These are phyloP conservation scores for Colletotrichum lupini DNA, from an alignment of 2,329 filamentous ascomycete species.

Conservation along the genomic window DNA sequence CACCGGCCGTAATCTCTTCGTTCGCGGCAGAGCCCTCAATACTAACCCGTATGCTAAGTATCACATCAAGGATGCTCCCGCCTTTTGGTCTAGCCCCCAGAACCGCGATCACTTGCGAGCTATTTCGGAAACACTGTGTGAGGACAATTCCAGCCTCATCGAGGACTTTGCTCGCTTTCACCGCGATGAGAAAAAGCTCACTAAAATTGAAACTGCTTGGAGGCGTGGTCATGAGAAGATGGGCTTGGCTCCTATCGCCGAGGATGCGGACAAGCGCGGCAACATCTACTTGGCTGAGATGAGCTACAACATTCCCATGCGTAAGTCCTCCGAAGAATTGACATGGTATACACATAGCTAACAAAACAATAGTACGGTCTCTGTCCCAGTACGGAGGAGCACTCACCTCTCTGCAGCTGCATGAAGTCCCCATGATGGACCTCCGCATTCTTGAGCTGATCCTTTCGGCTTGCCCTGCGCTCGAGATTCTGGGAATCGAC, in stretches of 20 bases:
- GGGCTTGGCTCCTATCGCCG: neutral
- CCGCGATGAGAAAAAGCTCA: neutral
- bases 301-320: conserved; percentile 6
- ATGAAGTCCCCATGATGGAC: conserved; percentile 41
- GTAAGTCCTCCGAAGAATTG: neutral
- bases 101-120: neutral
- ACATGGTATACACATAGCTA: neutral
- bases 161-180: neutral
- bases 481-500: conserved; percentile 40
- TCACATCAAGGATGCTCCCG: neutral
- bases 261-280: neutral
- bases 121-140: neutral
- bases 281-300: conserved; percentile 7
- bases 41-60: neutral
- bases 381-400: conserved; percentile 24
- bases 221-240: neutral
- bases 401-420: conserved; percentile 40
- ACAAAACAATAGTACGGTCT: conserved; percentile 15
- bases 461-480: conserved; percentile 35
- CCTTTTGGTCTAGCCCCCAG: neutral
- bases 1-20: conserved; percentile 7
- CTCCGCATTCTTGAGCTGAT: conserved; percentile 35
- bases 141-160: no score
- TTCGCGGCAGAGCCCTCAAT: neutral
- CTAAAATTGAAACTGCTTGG: neutral